phyloP scores from a whole-genome alignment of 257 asterid species.

The Cynanchum wilfordii region DNA sequence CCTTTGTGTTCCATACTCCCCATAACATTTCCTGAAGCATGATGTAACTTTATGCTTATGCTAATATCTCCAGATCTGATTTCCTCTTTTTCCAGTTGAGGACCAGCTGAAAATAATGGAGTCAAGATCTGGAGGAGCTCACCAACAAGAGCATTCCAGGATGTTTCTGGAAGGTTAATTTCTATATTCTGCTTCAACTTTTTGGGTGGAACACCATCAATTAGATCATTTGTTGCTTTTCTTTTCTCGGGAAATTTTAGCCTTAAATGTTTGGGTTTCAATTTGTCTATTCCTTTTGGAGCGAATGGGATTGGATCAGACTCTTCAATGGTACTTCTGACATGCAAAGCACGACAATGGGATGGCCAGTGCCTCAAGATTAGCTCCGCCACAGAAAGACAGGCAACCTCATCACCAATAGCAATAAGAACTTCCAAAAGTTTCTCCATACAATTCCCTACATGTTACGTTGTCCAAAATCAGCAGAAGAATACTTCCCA shows the following conservation, averaged over 20 bases:
- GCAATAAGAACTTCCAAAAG: conserved; percentile 96
- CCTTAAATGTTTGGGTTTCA: conserved; percentile 75
- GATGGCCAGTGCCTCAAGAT: conserved; percentile 95
- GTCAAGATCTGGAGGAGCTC: conserved; percentile 52
- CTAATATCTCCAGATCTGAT: conserved; percentile 45
- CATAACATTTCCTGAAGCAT: conserved; percentile 36
- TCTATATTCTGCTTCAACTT: conserved; percentile 60
- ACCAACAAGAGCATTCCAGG: conserved; percentile 72
- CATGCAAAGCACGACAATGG: conserved; percentile 96
- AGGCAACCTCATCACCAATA: conserved; percentile 95
- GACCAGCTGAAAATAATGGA: conserved; percentile 30
- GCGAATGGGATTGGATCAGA: conserved; percentile 68
- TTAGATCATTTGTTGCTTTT: conserved; percentile 50
- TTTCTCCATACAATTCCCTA: conserved; percentile 99
- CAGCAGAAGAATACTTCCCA: conserved; percentile 2
- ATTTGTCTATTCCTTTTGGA: conserved; percentile 90
- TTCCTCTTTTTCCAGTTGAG: conserved; percentile 34
- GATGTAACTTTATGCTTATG: conserved; percentile 48
- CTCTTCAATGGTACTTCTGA: conserved; percentile 73
- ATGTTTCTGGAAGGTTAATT: conserved; percentile 60
- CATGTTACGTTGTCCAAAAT: conserved; percentile 18
- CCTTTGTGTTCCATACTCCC: conserved; percentile 38
- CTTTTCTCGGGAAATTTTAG: conserved; percentile 79
- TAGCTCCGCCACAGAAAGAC: conserved; percentile 79
- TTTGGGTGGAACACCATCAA: conserved; percentile 37